Evolutionary conservation across 352 stramenopile species (phyloP), one percentile per base, ranked within the genome.

Genomic region (Phytophthora constricta): DNA sequence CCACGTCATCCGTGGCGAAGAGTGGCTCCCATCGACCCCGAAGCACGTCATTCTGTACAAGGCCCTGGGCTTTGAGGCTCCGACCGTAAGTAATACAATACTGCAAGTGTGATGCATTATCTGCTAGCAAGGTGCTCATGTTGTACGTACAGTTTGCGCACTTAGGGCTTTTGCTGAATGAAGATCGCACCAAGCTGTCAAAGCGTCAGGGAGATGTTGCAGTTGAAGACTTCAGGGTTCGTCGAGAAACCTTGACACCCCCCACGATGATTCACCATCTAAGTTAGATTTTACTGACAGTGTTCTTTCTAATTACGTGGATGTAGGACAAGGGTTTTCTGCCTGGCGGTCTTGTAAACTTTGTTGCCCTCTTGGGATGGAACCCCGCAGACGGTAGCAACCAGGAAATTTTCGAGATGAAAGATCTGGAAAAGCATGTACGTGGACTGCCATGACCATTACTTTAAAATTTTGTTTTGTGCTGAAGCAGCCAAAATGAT

Each of bases 141-240:
- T 23, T 50, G 46, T 25, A 25, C 46, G 33, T 70, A 14, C 27
- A 95, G 82, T 98, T 93, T 80, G 88, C 81, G 3, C 92, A 98
- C 65, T 64, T 98, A 37, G 91, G 91, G 0, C 80, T 99, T 46
- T 94, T 99, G 69, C 85, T 99, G 26, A 98, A 98, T 62, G 92
- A 98, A 80, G 96, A 99, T 56, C 92, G 97, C 25, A 97, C 97
- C 45, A 99, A 99, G 73, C 77, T 99, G n/a, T 98, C 90, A 9
- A 99, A 99, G 82, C 86, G 97, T 61, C 97, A 99, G 72, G 97
- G 97, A 45, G 97, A 98, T 41, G 98, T 98, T 19, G 97, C 92
- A 0, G 98, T 98, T 48, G 94, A 98, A 66, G 96, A 99, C 76
- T 99, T 99, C 62, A 84, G 90, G n/a, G 88, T 96, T 62, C 37